These are phyloP conservation scores for Aspergillus pseudotamarii DNA, from an alignment of 2,329 filamentous ascomycete genomes.

Conservation along the genomic window DNA sequence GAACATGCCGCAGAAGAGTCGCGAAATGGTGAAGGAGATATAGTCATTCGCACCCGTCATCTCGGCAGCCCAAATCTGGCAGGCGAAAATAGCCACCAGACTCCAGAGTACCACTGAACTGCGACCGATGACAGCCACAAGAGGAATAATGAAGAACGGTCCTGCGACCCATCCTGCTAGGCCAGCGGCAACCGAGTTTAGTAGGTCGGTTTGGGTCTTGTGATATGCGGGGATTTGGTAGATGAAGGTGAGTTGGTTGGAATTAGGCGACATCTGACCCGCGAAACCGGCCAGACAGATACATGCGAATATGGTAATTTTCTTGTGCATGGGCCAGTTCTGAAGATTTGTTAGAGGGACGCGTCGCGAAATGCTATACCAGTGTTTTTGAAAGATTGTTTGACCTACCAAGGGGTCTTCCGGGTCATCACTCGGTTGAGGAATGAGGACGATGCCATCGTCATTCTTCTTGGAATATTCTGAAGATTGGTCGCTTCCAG, in stretches of 20 bases:
- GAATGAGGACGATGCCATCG: constrained; percentile 23
- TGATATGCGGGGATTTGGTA: constrained; percentile 40
- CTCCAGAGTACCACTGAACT: constrained; percentile 46
- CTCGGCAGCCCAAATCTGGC: constrained; percentile 42
- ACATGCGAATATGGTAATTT: constrained; percentile 34
- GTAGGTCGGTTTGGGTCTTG: constrained; percentile 31
- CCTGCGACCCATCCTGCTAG: constrained; percentile 44
- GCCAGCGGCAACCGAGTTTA: constrained; percentile 29
- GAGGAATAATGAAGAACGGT: constrained; percentile 43
- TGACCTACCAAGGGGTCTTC: constrained; percentile 33
- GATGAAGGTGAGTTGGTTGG: constrained; percentile 39
- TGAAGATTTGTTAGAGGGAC: constrained; percentile 8
- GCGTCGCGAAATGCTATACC: neutral
- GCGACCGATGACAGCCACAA: constrained; percentile 40
- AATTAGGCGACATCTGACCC: constrained; percentile 37
- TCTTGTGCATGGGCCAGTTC: constrained; percentile 40
- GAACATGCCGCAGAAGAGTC: constrained; percentile 45
- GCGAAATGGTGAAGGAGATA: constrained; percentile 41
- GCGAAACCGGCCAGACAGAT: constrained; percentile 42
- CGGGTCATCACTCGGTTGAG: constrained; percentile 31
- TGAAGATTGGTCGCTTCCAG: constrained; percentile 2
- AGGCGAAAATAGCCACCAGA: constrained; percentile 36
- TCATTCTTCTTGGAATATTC: constrained; percentile 4
- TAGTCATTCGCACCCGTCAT: constrained; percentile 41
- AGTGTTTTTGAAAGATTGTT: no score